phyloP scores from a whole-genome alignment of 148 eudicot genomes.

The Amaranthus palmeri region DNA sequence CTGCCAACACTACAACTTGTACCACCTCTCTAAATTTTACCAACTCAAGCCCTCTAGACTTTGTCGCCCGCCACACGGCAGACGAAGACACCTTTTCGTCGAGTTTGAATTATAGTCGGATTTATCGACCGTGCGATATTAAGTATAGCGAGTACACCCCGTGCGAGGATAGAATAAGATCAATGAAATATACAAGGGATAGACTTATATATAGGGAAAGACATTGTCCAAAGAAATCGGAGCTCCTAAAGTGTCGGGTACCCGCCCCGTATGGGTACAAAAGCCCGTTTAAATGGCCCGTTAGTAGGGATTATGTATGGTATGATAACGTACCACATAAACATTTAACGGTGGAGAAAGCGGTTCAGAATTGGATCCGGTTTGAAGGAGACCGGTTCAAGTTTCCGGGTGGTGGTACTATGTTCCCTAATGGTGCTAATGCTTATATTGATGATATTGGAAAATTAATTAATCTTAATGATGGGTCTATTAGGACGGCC shows the following conservation, averaged over 20 bases:
- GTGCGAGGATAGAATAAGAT: conserved; percentile 52
- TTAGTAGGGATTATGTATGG: conserved; percentile 65
- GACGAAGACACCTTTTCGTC: conserved; percentile 15
- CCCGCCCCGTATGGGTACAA: conserved; percentile 71
- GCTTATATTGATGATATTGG: conserved; percentile 68
- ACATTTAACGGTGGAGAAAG: conserved; percentile 74
- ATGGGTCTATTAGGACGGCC: conserved; percentile 81
- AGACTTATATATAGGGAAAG: conserved; percentile 55
- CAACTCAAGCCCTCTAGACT: conserved; percentile 32
- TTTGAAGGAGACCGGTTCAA: conserved; percentile 65
- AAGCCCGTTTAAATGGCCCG: conserved; percentile 77
- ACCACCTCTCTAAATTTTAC: conserved; percentile 4
- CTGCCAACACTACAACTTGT: conserved; percentile 20
- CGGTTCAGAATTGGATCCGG: conserved; percentile 75
- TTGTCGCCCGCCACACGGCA: conserved; percentile 47
- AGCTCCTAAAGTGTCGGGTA: conserved; percentile 52
- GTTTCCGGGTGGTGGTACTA: conserved; percentile 90
- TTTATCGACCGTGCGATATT: conserved; percentile 42
- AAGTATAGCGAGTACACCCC: conserved; percentile 72
- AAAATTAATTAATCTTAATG: conserved; percentile 46
- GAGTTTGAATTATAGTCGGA: neutral
- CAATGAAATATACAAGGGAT: conserved; percentile 39
- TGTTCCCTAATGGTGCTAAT: conserved; percentile 78
- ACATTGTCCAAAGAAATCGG: conserved; percentile 57
- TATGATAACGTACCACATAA: conserved; percentile 73